Base-by-base conservation (phyloP, 345 rosid species). In the Theobroma cacao region DNA sequence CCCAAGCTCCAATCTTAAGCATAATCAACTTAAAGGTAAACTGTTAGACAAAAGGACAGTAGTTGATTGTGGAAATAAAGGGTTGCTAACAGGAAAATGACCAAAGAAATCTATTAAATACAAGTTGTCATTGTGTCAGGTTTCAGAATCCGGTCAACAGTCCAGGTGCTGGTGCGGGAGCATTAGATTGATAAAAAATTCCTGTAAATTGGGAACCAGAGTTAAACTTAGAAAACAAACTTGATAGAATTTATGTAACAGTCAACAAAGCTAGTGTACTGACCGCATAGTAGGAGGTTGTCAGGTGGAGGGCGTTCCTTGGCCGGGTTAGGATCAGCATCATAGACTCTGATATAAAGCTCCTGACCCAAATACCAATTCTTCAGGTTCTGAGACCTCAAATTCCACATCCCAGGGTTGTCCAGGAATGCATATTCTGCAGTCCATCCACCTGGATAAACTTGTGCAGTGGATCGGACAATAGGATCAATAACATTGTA, bases 391-490 rank as follows among this genome's bases (percentile, higher is more conserved):
- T 85, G 86, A 26, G 87, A 83, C 80, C 90, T 83, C 55, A 85
- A 73, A 56, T 87, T 84, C 86, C 89, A 84, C 86, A 84, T 84
- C 50, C 87, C 89, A 24, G 87, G 87, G 47, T 86, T 86, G 81
- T 86, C 87, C 3, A 82, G 77, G 72, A 50, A 80, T 63, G 79
- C 85, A 77, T 76, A 82, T 1, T 82, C 83, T n/a, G 86, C 87
- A 13, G 83, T 79, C 89, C 89, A 84, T 74, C 83, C 85, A n/a
- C 66, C 75, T 5, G 87, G 89, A 31, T 84, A 86, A 9, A 81
- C 85, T 73, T 84, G 87, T 4, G 71, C 75, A 0, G 84, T 83
- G 15, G 87, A 85, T 11, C 90, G 80, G 2, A 80, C 82, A 2
- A 83, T 79, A 0, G 87, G 84, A 41, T 85, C 86, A 4, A 30